phyloP scores from a whole-genome alignment of 106 monocot species.

The Apostasia shenzhenica region DNA sequence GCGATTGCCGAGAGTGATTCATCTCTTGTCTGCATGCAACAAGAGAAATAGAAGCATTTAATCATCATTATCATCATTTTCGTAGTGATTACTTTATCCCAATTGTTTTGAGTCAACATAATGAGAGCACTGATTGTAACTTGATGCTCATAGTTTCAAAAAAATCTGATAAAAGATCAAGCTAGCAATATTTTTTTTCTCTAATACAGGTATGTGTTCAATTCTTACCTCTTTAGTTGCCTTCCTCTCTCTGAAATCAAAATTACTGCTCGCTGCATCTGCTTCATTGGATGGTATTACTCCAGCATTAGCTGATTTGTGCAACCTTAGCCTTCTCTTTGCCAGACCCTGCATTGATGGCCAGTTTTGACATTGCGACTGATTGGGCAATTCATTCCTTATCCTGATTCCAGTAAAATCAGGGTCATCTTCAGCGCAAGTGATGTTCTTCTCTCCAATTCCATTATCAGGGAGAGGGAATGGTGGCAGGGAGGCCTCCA shows the following conservation, averaged over 20 bases:
- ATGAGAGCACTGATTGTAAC: too few species aligned
- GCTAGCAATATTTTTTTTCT: neutral
- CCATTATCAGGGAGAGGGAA: neutral
- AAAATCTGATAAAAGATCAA: neutral
- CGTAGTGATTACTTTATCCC: too few species aligned
- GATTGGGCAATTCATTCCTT: neutral
- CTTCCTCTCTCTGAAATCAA: neutral
- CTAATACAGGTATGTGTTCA: neutral
- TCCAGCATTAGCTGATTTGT: neutral
- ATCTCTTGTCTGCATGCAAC: neutral
- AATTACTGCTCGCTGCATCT: neutral
- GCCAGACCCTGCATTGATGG: neutral
- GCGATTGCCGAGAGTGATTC: neutral
- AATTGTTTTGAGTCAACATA: too few species aligned
- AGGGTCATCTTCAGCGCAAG: neutral
- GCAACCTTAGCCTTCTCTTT: constrained; percentile 10
- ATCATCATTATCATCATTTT: too few species aligned
- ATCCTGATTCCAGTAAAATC: neutral
- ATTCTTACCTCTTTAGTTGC: constrained; percentile 1
- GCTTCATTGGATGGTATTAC: neutral
- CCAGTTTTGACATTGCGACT: neutral
- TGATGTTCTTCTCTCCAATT: neutral
- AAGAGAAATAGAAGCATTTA: neutral
- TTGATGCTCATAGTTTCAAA: neutral
- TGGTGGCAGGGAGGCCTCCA: neutral